Base-by-base conservation (phyloP, 2,329 filamentous ascomycete species). In the Coniella lustricola region DNA sequence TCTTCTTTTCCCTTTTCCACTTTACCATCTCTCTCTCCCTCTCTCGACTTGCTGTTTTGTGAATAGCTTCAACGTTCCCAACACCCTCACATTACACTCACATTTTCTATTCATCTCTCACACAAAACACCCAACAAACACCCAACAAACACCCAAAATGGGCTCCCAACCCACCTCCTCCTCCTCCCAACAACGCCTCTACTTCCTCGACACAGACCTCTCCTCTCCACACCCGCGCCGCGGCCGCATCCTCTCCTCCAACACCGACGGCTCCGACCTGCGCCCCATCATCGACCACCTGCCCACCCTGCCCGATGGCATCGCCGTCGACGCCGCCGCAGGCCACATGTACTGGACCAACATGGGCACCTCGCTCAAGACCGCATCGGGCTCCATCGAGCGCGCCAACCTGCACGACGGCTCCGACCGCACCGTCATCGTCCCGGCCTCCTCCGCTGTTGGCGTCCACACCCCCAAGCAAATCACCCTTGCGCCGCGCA, bases 391-490 rank as follows among this genome's bases (percentile, higher is more conserved):
- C 62, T 63, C 43, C 18, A 46, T 52, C 39, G 50, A 52, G 34
- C 43, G 50, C 1, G 62, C 67, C n/a, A 67, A 69, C n/a, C 58
- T 77, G 2, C 5, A 5, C 25, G 72, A 79, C 44, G 78, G 79
- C 1, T 66, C 54, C 10, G 62, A 75, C 39, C 55, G 73, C 3
- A 55, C 58, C 8, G 64, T 64, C 0, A 57, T 82, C 2, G 59
- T 82, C 0, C 54, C 68, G 0, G 41, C 53, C 0, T 76, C 77
- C 0, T 41, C 53, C 3, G 1, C 22, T 10, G 25, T 29, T 1
- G 50, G 50, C 0, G 60, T 75, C 1, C 68, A 79, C 57, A 82
- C 79, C 0, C 71, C 70, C 0, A 73, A 71, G 54, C 70, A 74
- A 49, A 54, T 73, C n/a, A 53, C 54, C 1, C 46, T 69, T 5